Percentiles rank a stretch among this genome's conserved stretches.
These are phyloP conservation scores for Achlya hypogyna DNA, from an alignment of 352 stramenopile genomes.

Conservation along the genomic window DNA sequence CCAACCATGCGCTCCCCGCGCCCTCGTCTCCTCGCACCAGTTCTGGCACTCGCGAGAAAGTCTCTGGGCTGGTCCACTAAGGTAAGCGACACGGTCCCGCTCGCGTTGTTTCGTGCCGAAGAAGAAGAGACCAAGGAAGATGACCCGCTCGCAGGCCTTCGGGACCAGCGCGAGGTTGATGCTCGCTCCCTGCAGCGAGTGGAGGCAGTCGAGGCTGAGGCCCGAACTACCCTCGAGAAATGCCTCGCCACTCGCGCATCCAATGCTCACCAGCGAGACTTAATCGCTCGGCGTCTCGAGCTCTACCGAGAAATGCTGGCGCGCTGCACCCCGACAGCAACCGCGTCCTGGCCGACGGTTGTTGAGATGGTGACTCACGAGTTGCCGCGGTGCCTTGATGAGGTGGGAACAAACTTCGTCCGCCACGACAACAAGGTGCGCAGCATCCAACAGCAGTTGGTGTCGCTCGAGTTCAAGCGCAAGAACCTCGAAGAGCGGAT, in stretches of 20 bases:
- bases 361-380: slow-evolving; percentile 38
- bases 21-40: not conserved
- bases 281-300: not conserved
- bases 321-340: not conserved
- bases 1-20: not conserved
- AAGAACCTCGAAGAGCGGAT: slow-evolving; percentile 52
- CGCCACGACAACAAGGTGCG: slow-evolving; percentile 49
- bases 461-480: slow-evolving; percentile 38
- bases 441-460: slow-evolving; percentile 47
- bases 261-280: too few relatives aligned
- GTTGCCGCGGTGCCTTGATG: slow-evolving; percentile 39
- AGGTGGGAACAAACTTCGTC: slow-evolving; percentile 56
- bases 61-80: not conserved
- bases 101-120: too few relatives aligned
- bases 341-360: not conserved
- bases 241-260: too few relatives aligned
- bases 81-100: too few relatives aligned
- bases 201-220: too few relatives aligned
- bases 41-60: not conserved
- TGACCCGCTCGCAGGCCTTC: too few relatives aligned
- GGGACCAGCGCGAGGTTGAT: too few relatives aligned
- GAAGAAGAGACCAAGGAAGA: too few relatives aligned
- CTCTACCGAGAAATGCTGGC: not conserved
- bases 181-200: too few relatives aligned
- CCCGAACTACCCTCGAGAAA: too few relatives aligned